Evolutionary conservation across 306 rosid species (phyloP), one percentile per base, ranked within the genome.

Genomic region (Cicer judaicum): DNA sequence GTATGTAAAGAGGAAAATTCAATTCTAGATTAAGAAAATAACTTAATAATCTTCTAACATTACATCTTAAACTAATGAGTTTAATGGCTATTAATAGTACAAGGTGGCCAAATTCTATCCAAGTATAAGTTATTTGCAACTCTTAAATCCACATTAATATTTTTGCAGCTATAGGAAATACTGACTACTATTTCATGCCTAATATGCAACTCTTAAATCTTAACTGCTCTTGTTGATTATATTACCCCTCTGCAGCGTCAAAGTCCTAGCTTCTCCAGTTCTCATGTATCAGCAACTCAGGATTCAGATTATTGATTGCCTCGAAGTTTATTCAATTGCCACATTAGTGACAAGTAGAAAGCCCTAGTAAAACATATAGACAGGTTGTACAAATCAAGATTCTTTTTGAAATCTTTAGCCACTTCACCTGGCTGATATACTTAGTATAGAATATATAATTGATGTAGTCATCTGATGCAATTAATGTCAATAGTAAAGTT

Each of bases 331-430:
- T 29, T 49, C 15, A 10, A 29, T 38, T 48, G 29, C 14, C 34
- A 47, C 56, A 67, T 46, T 18, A 12, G 72, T 47, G 21, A 47
- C 54, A 68, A 34, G 47, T 36, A 69, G 74, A 40, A 36, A 49
- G 10, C 18, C 38, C 57, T 8, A 44, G 72, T 13, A 46, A 13
- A 21, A 68, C 44, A 66, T 12, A 43, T 9, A 10, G 5, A 42
- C 10, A 67, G 41, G 43, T 46, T 67, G 55, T 67, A 43, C 70
- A 43, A 65, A 67, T 18, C 12, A 67, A 67, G 42, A 44, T 68
- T 48, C 59, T 5, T 68, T 64, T 41, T 40, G 41, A 70, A 53
- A 70, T 70, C 12, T 38, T 56, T 14, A 57, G 56, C 67, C 52
- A 24, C 43, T 61, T 72, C 10, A 57, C 67, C n/a, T 13, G 16